These are phyloP conservation scores for Lactarius sanguifluus DNA, from an alignment of 768 basidiomycete species.

Conservation along the genomic window DNA sequence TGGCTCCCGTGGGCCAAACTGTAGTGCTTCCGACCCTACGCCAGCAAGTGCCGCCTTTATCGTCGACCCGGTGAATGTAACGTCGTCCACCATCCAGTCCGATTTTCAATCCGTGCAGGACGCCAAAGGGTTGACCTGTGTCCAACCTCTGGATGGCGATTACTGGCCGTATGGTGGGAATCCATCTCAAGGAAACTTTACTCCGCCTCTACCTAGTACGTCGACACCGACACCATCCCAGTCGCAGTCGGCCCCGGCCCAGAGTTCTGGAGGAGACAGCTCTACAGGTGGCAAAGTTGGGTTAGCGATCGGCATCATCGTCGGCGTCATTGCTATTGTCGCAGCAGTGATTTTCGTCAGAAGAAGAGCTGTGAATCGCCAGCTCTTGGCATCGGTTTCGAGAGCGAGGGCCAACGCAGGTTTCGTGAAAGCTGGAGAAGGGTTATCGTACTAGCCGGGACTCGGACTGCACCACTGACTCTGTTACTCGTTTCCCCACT, in stretches of 20 bases:
- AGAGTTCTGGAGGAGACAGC: neutral
- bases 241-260: constrained; percentile 18
- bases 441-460: neutral
- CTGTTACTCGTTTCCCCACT: neutral
- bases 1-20: constrained; percentile 65
- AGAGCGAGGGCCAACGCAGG: neutral
- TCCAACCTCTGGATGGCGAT: constrained; percentile 61
- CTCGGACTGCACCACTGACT: neutral
- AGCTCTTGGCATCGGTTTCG: neutral
- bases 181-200: constrained; percentile 37
- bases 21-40: constrained; percentile 47
- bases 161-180: constrained; percentile 71
- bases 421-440: constrained; percentile 9
- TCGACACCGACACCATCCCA: constrained; percentile 26
- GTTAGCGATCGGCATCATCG: constrained; percentile 52
- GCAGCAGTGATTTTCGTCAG: constrained; percentile 49
- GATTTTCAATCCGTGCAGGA: constrained; percentile 53
- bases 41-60: constrained; percentile 63
- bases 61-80: constrained; percentile 46
- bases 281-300: constrained; percentile 45
- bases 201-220: constrained; percentile 29
- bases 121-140: constrained; percentile 62
- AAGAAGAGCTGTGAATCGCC: constrained; percentile 41
- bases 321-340: constrained; percentile 46
- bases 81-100: constrained; percentile 47